phyloP scores from a whole-genome alignment of 805 yeast genomes.

The Yarrowia sp. region DNA sequence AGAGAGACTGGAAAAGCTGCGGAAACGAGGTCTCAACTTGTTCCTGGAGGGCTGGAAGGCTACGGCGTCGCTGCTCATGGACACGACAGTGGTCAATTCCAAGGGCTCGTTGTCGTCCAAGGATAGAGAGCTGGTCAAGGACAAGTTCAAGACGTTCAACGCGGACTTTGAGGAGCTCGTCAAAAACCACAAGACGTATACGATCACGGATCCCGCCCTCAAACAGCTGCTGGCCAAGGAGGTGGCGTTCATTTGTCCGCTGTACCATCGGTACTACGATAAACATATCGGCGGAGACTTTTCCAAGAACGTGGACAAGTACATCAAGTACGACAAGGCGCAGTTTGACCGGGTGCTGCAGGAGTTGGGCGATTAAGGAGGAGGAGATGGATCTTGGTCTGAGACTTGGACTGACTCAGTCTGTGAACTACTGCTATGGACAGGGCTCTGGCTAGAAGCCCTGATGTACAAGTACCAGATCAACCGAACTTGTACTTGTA shows the following conservation, averaged over 20 bases:
- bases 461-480: too few species aligned
- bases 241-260: conserved; percentile 75
- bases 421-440: too few species aligned
- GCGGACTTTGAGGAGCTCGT: conserved; percentile 80
- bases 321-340: conserved; percentile 63
- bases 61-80: conserved; percentile 78
- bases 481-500: too few species aligned
- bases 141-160: conserved; percentile 82
- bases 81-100: conserved; percentile 72
- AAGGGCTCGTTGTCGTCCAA: conserved; percentile 61
- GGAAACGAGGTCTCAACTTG: conserved; percentile 73
- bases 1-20: conserved; percentile 69
- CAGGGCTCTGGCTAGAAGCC: too few species aligned
- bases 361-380: conserved; percentile 45
- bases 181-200: conserved; percentile 67
- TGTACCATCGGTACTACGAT: conserved; percentile 84
- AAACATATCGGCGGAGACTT: conserved; percentile 74
- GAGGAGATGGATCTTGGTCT: too few species aligned
- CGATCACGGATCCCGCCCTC: conserved; percentile 70
- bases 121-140: conserved; percentile 82
- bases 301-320: conserved; percentile 72
- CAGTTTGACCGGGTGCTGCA: conserved; percentile 53
- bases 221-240: conserved; percentile 71
- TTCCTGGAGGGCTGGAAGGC: conserved; percentile 79
- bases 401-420: too few species aligned